Evolutionary conservation across 2,329 filamentous ascomycete genomes (phyloP).

Genomic region (Colletotrichum sp.): DNA sequence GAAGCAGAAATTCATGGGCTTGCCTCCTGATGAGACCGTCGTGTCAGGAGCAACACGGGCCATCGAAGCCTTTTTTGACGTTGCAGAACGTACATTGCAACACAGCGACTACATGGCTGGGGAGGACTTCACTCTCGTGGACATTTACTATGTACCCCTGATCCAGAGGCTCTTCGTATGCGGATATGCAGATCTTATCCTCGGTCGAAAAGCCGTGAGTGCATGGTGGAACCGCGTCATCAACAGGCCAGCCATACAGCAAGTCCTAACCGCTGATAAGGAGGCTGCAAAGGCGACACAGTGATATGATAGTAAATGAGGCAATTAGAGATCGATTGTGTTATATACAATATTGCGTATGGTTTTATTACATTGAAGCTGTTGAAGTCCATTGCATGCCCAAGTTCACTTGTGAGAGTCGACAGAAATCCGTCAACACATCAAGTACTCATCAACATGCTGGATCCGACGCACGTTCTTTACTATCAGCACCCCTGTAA

Average conservation of each 20-base stretch:
- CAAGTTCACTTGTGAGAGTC: neutral
- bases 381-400: neutral
- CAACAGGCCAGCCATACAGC: conserved; percentile 40
- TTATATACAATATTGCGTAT: neutral
- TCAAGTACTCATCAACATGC: neutral
- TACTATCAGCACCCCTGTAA: neutral
- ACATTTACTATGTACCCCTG: conserved; percentile 53
- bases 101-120: conserved; percentile 49
- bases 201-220: conserved; percentile 37
- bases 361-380: neutral
- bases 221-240: conserved; percentile 46
- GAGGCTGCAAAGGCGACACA: conserved; percentile 30
- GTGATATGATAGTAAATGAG: conserved; percentile 18
- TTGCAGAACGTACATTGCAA: conserved; percentile 43
- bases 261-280: conserved; percentile 37
- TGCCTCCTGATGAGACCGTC: conserved; percentile 43
- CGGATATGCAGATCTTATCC: conserved; percentile 41
- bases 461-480: neutral
- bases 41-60: conserved; percentile 39
- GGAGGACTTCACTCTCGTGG: conserved; percentile 44
- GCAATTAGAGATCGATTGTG: neutral
- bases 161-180: conserved; percentile 45
- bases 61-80: conserved; percentile 46
- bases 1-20: conserved; percentile 45
- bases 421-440: neutral